Evolutionary conservation across 768 basidiomycete species (phyloP).

Genomic region (Pleurotus cornucopiae): DNA sequence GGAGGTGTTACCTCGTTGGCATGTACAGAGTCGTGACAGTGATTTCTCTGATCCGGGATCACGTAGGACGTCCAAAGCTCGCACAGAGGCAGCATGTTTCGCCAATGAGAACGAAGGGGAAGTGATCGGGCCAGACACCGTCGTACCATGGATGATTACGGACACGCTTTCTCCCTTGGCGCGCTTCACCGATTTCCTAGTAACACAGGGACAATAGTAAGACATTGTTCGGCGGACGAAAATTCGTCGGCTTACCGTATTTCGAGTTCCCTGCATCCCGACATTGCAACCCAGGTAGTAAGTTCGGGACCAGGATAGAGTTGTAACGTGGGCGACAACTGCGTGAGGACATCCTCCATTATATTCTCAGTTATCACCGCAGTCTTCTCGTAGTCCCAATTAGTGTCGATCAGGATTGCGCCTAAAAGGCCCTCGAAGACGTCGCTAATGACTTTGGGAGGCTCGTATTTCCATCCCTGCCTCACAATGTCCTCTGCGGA

Average conservation of each 20-base stretch:
- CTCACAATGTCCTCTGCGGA: slow-evolving; percentile 59
- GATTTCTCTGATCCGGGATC: slow-evolving; percentile 40
- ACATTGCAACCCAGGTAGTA: slow-evolving; percentile 57
- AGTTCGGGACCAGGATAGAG: slow-evolving; percentile 74
- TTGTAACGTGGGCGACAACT: slow-evolving; percentile 53
- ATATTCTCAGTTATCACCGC: slow-evolving; percentile 53
- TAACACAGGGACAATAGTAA: slow-evolving; percentile 2
- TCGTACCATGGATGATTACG: slow-evolving; percentile 53
- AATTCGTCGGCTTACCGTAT: slow-evolving; percentile 24
- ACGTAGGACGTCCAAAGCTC: slow-evolving; percentile 49
- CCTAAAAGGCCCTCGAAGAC: slow-evolving; percentile 83
- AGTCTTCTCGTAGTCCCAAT: slow-evolving; percentile 68
- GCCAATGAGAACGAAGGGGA: slow-evolving; percentile 56
- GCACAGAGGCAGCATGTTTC: slow-evolving; percentile 64
- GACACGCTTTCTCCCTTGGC: slow-evolving; percentile 40
- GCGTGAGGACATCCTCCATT: slow-evolving; percentile 64
- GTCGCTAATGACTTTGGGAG: slow-evolving; percentile 83
- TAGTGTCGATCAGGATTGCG: slow-evolving; percentile 78
- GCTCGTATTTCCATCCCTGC: slow-evolving; percentile 77
- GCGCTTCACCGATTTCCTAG: slow-evolving; percentile 18
- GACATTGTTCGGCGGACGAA: background rate
- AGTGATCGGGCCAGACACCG: slow-evolving; percentile 58
- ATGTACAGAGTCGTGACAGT: slow-evolving; percentile 37
- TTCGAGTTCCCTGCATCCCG: slow-evolving; percentile 45
- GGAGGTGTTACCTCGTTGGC: slow-evolving; percentile 13